phyloP scores from a whole-genome alignment of 2,329 filamentous ascomycete species.

The Colletotrichum eleusines region DNA sequence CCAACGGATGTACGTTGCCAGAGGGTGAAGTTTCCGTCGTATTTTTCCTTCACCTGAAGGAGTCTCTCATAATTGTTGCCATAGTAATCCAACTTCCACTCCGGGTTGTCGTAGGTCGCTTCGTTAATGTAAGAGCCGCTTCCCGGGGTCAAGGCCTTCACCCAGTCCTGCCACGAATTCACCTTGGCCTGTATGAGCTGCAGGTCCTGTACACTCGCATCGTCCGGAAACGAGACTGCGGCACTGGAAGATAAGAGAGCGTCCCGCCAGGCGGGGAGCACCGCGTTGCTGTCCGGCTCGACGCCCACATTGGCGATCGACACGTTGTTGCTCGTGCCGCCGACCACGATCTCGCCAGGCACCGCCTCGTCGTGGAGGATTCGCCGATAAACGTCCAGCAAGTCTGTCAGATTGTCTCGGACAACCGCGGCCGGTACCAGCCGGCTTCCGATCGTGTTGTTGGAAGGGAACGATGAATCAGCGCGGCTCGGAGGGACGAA shows the following conservation, averaged over 20 bases:
- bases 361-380: not conserved
- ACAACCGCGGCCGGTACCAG: not conserved
- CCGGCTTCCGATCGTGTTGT: not conserved
- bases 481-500: not conserved
- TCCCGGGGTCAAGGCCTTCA: slow-evolving; percentile 45
- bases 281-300: slow-evolving; percentile 48
- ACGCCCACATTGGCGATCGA: not conserved
- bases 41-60: slow-evolving; percentile 47
- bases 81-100: slow-evolving; percentile 48
- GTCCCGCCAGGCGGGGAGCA: slow-evolving; percentile 60
- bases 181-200: not conserved
- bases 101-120: slow-evolving; percentile 47
- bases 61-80: slow-evolving; percentile 47
- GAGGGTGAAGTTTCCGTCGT: slow-evolving; percentile 41
- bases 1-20: too few species aligned
- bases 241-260: slow-evolving; percentile 48
- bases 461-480: not conserved
- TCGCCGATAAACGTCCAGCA: not conserved
- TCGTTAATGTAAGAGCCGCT: slow-evolving; percentile 48
- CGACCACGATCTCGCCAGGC: not conserved
- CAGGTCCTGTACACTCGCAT: slow-evolving; percentile 45
- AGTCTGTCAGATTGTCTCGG: not conserved
- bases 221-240: slow-evolving; percentile 48
- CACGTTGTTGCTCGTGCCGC: not conserved
- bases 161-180: slow-evolving; percentile 42